Conservation (phyloP, 2,329 filamentous ascomycete genomes). For the Reticulascus tulasneorum region DNA sequence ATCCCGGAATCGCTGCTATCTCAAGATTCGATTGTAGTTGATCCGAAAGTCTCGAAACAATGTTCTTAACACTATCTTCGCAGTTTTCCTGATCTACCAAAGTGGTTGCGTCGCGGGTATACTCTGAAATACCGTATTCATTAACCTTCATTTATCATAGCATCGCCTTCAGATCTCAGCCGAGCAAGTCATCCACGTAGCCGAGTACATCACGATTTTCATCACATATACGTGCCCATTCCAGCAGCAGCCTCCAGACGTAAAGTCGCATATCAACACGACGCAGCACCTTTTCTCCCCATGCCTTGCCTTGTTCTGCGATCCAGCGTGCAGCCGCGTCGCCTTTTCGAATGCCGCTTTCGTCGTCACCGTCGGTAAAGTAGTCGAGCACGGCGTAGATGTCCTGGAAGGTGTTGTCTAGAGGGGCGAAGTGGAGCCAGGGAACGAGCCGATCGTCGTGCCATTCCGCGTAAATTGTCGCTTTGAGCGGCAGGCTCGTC, state of each 20-base stretch:
- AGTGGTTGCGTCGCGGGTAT: no score
- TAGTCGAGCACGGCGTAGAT: constrained; percentile 62
- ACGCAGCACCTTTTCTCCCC: constrained; percentile 59
- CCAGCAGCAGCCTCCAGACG: constrained; percentile 56
- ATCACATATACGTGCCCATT: constrained; percentile 51
- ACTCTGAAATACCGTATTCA: no score
- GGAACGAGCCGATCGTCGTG: constrained; percentile 52
- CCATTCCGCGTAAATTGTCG: constrained; percentile 52
- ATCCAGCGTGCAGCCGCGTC: constrained; percentile 55
- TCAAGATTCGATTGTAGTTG: no score
- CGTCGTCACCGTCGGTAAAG: constrained; percentile 46
- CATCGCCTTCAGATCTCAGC: no score
- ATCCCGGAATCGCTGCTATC: no score
- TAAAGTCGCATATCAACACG: constrained; percentile 65
- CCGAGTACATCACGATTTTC: constrained; percentile 38
- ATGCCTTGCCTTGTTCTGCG: constrained; percentile 53
- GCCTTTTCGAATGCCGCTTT: constrained; percentile 24
- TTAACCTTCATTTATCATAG: no score
- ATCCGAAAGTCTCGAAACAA: no score
- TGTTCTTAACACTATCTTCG: no score
- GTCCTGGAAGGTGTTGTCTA: constrained; percentile 65
- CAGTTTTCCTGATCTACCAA: no score
- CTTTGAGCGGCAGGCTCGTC: constrained; percentile 44
- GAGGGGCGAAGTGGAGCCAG: constrained; percentile 57
- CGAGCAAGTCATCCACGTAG: constrained; percentile 40